Percentiles rank a stretch among this genome's conserved stretches.
Conservation (phyloP, 1,284 basidiomycete species). For the Apiotrichum gamsii region DNA sequence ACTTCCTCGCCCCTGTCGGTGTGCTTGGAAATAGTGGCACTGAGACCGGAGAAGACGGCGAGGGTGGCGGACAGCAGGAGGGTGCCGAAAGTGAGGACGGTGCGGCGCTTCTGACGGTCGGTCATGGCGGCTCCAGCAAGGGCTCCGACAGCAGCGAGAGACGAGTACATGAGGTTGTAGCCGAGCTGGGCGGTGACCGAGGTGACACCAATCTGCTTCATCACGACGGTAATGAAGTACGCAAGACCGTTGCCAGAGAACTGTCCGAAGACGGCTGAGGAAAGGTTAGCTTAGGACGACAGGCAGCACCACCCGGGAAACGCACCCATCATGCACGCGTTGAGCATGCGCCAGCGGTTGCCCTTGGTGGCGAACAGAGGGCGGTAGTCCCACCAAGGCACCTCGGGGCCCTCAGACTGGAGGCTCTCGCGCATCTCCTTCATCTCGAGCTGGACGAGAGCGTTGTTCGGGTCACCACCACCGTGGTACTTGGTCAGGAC, state of each 20-base stretch:
- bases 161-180: constrained; percentile 53
- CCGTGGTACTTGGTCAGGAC: constrained; percentile 63
- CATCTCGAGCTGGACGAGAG: constrained; percentile 52
- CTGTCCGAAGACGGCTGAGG: constrained; percentile 43
- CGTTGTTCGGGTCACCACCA: constrained; percentile 27
- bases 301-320: constrained; percentile 13
- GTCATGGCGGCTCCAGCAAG: constrained; percentile 21
- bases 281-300: too few relatives aligned
- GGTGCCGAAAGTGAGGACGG: constrained; percentile 12
- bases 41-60: constrained; percentile 2
- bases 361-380: neutral
- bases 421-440: constrained; percentile 54
- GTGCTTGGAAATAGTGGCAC: neutral
- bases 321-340: constrained; percentile 15
- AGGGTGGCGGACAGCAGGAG: neutral
- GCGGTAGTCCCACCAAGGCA: constrained; percentile 32
- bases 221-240: constrained; percentile 44
- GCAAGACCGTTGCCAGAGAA: constrained; percentile 49
- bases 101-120: constrained; percentile 12
- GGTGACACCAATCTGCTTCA: constrained; percentile 24
- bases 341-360: neutral
- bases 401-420: constrained; percentile 54
- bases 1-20: too few relatives aligned
- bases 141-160: constrained; percentile 53
- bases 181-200: constrained; percentile 43